A percentile compares a stretch with the other conserved stretches of the same genome.
These are phyloP conservation scores for Dicorynia guianensis DNA, from an alignment of 306 rosid genomes.

Conservation along the genomic window DNA sequence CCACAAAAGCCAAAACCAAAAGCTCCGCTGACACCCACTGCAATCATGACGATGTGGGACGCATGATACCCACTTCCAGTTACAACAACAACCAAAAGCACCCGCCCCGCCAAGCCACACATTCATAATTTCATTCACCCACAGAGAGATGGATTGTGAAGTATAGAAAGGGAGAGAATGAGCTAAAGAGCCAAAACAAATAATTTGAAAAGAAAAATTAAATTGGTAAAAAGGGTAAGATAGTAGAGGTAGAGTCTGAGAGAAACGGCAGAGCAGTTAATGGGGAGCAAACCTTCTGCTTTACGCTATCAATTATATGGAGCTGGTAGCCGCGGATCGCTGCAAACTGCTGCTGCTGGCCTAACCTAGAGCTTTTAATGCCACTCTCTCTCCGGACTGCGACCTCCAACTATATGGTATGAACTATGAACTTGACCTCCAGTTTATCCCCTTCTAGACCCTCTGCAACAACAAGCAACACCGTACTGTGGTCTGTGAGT, in stretches of 20 bases:
- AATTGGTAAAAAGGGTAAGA: not conserved
- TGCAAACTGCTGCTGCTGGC: not conserved
- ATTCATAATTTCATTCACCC: not conserved
- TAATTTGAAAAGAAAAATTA: not conserved
- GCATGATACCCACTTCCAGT: not conserved
- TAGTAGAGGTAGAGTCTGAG: not conserved
- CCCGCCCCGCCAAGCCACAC: not conserved
- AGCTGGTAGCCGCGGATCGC: constrained; percentile 5
- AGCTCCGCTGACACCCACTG: constrained; percentile 11
- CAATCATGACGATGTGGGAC: constrained; percentile 35
- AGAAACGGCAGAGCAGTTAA: constrained; percentile 27
- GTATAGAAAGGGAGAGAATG: not conserved
- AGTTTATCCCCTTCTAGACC: constrained; percentile 1
- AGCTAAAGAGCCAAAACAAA: not conserved
- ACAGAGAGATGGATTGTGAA: not conserved
- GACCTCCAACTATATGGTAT: constrained; percentile 13
- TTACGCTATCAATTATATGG: constrained; percentile 39
- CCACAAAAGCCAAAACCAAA: not conserved
- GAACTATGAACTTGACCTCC: constrained; percentile 8
- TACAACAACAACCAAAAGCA: not conserved
- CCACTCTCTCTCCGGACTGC: not conserved
- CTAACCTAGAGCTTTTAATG: constrained; percentile 41
- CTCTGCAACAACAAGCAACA: constrained; percentile 25
- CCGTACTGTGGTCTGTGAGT: not conserved
- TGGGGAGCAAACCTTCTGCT: constrained; percentile 43